Percentiles rank a stretch among this genome's conserved stretches.
Conservation (phyloP, 2,329 filamentous ascomycete species). For the Aureobasidium sp. region DNA sequence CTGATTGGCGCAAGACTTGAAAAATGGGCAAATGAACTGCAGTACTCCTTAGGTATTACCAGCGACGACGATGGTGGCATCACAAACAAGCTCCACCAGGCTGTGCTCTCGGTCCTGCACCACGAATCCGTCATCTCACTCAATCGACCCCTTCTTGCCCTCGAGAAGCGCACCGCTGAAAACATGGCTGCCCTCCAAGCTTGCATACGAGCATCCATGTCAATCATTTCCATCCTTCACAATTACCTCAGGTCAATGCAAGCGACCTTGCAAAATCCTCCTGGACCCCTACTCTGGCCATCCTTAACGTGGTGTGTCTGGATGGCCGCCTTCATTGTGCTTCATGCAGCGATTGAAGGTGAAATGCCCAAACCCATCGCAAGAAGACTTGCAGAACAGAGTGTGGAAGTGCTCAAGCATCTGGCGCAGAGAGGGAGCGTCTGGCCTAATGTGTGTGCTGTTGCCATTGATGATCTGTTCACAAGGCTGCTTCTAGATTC, state of each 20-base stretch:
- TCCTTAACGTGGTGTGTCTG: constrained; percentile 49
- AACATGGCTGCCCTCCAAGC: constrained; percentile 46
- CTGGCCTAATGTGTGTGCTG: constrained; percentile 19
- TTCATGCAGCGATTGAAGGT: constrained; percentile 44
- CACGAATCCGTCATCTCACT: constrained; percentile 47
- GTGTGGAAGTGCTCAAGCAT: constrained; percentile 18
- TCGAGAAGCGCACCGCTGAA: constrained; percentile 37
- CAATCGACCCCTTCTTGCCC: constrained; percentile 45
- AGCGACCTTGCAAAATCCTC: constrained; percentile 18
- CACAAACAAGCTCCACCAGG: constrained; percentile 32
- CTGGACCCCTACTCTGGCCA: constrained; percentile 39
- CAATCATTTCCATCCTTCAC: constrained; percentile 35
- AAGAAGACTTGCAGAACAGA: constrained; percentile 23
- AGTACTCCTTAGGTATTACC: constrained; percentile 29
- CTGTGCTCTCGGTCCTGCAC: constrained; percentile 40
- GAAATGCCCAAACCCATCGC: constrained; percentile 36
- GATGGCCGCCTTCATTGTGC: constrained; percentile 48
- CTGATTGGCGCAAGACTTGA: constrained; percentile 45
- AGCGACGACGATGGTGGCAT: constrained; percentile 23
- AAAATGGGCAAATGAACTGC: constrained; percentile 49
- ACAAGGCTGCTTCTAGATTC: neutral
- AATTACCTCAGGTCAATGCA: constrained; percentile 29
- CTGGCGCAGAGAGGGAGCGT: constrained; percentile 17
- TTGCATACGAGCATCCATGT: constrained; percentile 46
- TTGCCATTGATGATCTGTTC: constrained; percentile 19